Evolutionary conservation across 108 stramenopile genomes (phyloP).

Genomic region (Conticribra weissflogii): DNA sequence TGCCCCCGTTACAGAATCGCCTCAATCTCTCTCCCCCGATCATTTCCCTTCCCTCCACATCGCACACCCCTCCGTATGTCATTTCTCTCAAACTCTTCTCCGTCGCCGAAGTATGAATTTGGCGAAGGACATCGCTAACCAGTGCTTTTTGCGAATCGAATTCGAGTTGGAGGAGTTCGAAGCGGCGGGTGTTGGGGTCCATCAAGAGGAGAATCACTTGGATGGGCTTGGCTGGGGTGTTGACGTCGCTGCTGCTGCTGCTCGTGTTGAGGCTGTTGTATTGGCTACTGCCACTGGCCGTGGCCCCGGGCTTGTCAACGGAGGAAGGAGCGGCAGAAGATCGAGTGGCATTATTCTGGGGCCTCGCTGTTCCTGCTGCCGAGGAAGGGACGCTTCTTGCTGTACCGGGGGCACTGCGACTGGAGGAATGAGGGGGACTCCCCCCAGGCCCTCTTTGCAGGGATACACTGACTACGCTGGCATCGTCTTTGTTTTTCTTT

Average conservation of each 20-base stretch:
- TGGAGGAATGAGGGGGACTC: too few species aligned
- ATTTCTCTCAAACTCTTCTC: slow-evolving; percentile 60
- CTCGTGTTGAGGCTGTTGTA: neutral
- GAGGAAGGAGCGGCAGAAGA: too few species aligned
- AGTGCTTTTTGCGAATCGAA: slow-evolving; percentile 76
- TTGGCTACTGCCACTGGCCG: neutral
- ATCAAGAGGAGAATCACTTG: slow-evolving; percentile 79
- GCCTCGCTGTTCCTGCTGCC: neutral
- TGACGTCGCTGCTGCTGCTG: neutral
- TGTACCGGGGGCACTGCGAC: neutral
- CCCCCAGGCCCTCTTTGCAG: too few species aligned
- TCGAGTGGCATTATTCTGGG: too few species aligned
- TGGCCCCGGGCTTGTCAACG: neutral
- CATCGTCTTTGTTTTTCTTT: slow-evolving; percentile 38
- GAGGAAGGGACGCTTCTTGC: neutral
- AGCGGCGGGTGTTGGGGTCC: slow-evolving; percentile 76
- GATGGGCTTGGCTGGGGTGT: slow-evolving; percentile 34
- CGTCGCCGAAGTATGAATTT: slow-evolving; percentile 70
- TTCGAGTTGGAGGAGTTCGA: slow-evolving; percentile 87
- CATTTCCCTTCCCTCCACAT: slow-evolving; percentile 50
- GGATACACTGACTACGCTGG: slow-evolving; percentile 24
- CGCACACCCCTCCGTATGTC: slow-evolving; percentile 56
- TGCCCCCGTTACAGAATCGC: slow-evolving; percentile 54
- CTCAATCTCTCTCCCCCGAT: slow-evolving; percentile 40
- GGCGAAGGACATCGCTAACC: slow-evolving; percentile 67